phyloP scores from a whole-genome alignment of 805 yeast genomes.

The Metschnikowia sp. region DNA sequence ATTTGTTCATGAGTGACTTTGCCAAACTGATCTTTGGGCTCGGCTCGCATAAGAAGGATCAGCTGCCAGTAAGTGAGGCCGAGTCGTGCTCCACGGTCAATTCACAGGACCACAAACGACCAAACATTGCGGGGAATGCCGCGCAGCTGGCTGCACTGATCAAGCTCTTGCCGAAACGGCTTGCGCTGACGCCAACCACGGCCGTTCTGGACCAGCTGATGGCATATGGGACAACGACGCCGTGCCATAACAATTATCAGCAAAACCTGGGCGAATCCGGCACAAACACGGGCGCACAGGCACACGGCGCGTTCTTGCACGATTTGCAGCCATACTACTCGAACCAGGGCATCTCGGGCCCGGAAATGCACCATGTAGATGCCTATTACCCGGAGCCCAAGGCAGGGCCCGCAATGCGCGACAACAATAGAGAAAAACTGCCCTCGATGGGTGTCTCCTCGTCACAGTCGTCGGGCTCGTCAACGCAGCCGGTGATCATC shows the following conservation, averaged over 20 bases:
- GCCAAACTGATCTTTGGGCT: slow-evolving; percentile 45
- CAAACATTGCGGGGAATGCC: not conserved
- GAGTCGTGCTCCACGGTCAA: slow-evolving; percentile 2
- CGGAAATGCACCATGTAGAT: slow-evolving; percentile 15
- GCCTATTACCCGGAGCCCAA: slow-evolving; percentile 17
- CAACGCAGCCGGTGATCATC: slow-evolving; percentile 28
- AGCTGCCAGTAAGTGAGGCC: slow-evolving; percentile 10
- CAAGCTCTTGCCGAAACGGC: slow-evolving; percentile 36
- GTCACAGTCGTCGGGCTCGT: slow-evolving; percentile 10
- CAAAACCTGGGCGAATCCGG: slow-evolving; percentile 1
- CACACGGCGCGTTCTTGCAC: slow-evolving; percentile 7
- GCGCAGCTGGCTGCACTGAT: slow-evolving; percentile 2
- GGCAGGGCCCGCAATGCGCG: not conserved
- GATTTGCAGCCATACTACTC: slow-evolving; percentile 21
- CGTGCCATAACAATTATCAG: slow-evolving; percentile 1
- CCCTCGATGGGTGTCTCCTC: not conserved
- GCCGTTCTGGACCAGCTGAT: slow-evolving; percentile 60
- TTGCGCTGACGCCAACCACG: slow-evolving; percentile 58
- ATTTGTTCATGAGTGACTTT: slow-evolving; percentile 47
- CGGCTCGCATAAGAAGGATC: slow-evolving; percentile 31
- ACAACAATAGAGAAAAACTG: not conserved
- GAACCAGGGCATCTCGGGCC: slow-evolving; percentile 7
- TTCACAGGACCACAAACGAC: not conserved
- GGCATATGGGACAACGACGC: slow-evolving; percentile 63
- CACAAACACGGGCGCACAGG: not conserved